Evolutionary conservation across 257 asterid species (phyloP).

Genomic region (Fraxinus excelsior): DNA sequence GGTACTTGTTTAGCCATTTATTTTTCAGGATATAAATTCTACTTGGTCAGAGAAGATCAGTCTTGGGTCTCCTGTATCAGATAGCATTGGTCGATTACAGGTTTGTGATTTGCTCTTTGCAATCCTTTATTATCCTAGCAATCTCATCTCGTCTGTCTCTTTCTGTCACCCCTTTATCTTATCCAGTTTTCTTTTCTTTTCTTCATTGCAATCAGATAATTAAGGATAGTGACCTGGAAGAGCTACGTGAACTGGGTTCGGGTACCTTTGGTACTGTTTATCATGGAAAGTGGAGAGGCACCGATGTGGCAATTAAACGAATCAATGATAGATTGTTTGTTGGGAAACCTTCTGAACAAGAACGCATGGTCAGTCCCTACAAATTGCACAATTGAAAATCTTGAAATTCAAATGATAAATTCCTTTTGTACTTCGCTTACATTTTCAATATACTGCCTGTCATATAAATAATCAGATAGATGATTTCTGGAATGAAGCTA

Average conservation of each 20-base stretch:
- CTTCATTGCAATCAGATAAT: slow-evolving; percentile 52
- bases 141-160: slow-evolving; percentile 2
- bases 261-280: slow-evolving; percentile 99
- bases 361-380: slow-evolving; percentile 79
- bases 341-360: slow-evolving; percentile 94
- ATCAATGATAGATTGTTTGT: slow-evolving; percentile 84
- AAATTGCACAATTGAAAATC: slow-evolving; percentile 15
- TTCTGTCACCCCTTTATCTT: neutral
- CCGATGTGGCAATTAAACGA: slow-evolving; percentile 96
- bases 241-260: slow-evolving; percentile 92
- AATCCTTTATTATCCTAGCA: slow-evolving; percentile 11
- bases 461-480: slow-evolving; percentile 57
- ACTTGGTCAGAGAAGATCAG: slow-evolving; percentile 58
- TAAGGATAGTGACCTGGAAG: slow-evolving; percentile 88
- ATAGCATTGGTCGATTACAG: slow-evolving; percentile 82
- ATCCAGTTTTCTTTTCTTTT: neutral
- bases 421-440: neutral
- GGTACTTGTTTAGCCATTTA: slow-evolving; percentile 18
- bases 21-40: slow-evolving; percentile 62
- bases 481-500: slow-evolving; percentile 99
- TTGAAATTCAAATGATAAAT: neutral
- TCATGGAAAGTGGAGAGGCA: slow-evolving; percentile 99
- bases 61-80: slow-evolving; percentile 71
- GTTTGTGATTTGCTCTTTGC: slow-evolving; percentile 33
- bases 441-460: slow-evolving; percentile 14